Evolutionary conservation across 2,329 filamentous ascomycete species (phyloP).

Genomic region (Xylariales sp.): DNA sequence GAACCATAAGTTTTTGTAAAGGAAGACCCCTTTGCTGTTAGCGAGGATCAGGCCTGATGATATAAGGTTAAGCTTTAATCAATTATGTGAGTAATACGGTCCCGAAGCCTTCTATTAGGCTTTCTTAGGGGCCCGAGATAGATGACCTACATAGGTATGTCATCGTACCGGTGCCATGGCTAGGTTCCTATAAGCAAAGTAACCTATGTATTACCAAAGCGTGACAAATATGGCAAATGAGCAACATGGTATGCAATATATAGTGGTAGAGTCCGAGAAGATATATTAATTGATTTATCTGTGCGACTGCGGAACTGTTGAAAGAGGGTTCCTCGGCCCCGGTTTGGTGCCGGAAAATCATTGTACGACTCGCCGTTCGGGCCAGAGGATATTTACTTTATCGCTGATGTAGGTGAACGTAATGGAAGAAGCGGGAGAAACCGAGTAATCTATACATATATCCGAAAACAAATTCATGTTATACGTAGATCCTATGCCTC

Average conservation of each 20-base stretch:
- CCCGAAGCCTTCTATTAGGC: neutral
- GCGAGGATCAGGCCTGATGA: neutral
- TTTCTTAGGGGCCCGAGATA: slow-evolving; percentile 1
- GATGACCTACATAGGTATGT: neutral
- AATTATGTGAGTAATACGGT: neutral
- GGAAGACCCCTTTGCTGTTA: neutral
- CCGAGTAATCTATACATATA: slow-evolving; percentile 5
- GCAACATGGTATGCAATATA: slow-evolving; percentile 14
- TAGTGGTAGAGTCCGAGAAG: slow-evolving; percentile 12
- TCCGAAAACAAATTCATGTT: slow-evolving; percentile 11
- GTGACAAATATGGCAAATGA: slow-evolving; percentile 25
- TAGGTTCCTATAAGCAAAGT: slow-evolving; percentile 11
- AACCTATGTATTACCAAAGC: slow-evolving; percentile 22
- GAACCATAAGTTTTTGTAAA: neutral
- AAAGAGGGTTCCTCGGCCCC: neutral
- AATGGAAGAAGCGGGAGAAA: neutral
- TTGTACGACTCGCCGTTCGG: neutral
- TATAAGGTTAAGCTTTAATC: slow-evolving; percentile 4
- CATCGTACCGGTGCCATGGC: neutral
- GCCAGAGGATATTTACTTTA: neutral
- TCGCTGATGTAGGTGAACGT: neutral
- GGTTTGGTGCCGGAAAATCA: neutral
- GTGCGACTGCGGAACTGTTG: slow-evolving; percentile 3
- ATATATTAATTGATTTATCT: slow-evolving; percentile 30
- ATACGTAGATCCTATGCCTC: neutral